These are phyloP conservation scores for Kwoniella sp. DNA, from an alignment of 768 basidiomycete species.

Conservation along the genomic window DNA sequence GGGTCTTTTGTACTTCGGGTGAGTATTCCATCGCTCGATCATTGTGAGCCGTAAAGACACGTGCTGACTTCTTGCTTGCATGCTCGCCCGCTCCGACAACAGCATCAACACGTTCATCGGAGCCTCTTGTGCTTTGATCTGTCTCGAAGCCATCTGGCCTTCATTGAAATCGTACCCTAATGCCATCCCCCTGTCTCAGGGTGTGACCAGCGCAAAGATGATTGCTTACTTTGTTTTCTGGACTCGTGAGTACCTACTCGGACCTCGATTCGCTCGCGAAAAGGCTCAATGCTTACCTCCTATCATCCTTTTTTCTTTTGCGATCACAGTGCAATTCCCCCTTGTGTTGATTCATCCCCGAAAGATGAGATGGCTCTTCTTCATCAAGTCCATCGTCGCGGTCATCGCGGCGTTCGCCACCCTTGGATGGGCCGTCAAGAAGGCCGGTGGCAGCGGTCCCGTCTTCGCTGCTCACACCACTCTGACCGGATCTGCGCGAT, in stretches of 20 bases:
- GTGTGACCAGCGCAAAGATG: constrained; percentile 46
- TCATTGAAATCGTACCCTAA: constrained; percentile 37
- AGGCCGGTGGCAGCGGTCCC: constrained; percentile 61
- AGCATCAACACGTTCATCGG: constrained; percentile 54
- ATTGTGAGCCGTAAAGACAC: not conserved
- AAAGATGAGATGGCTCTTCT: constrained; percentile 74
- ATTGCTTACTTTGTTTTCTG: constrained; percentile 54
- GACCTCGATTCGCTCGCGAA: not conserved
- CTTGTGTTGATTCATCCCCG: constrained; percentile 64
- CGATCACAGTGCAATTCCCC: constrained; percentile 43
- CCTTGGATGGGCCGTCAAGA: constrained; percentile 76
- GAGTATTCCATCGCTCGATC: not conserved
- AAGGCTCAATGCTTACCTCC: not conserved
- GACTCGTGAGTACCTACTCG: constrained; percentile 33
- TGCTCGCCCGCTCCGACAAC: too few species aligned
- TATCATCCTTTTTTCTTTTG: not conserved
- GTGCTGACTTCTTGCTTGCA: constrained; percentile 6
- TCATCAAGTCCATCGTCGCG: constrained; percentile 68
- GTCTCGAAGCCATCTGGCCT: constrained; percentile 56
- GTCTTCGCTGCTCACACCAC: constrained; percentile 63
- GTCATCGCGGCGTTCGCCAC: constrained; percentile 70
- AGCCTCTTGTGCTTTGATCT: constrained; percentile 51
- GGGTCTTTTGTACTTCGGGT: constrained; percentile 71
- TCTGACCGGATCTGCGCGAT: constrained; percentile 63
- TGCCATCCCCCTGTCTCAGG: constrained; percentile 35